Conservation (phyloP, 371 early-diverging fungal species). For the Mucor racemosus region DNA sequence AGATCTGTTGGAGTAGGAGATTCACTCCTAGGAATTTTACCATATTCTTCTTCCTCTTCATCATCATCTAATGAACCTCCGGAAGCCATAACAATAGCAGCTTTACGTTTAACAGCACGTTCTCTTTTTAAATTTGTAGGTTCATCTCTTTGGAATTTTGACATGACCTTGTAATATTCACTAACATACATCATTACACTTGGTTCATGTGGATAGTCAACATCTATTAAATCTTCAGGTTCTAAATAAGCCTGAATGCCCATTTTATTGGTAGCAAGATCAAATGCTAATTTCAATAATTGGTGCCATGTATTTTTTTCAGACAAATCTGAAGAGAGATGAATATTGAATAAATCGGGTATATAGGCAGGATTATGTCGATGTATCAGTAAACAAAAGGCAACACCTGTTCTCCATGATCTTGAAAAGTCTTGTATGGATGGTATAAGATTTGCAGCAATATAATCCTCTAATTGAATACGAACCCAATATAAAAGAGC, state of each 20-base stretch:
- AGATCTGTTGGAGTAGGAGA: conserved; percentile 3
- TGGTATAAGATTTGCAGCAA: conserved; percentile 59
- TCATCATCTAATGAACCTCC: conserved; percentile 21
- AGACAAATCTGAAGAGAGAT: conserved; percentile 29
- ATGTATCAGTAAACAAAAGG: conserved; percentile 75
- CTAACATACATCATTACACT: conserved; percentile 58
- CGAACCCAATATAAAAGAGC: conserved; percentile 76
- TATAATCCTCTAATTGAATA: conserved; percentile 66
- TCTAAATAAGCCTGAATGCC: conserved; percentile 48
- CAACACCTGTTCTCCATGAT: conserved; percentile 76
- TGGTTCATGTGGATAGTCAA: conserved; percentile 54
- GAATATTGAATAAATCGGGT: conserved; percentile 58
- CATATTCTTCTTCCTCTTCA: conserved; percentile 1
- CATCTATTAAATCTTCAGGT: conserved; percentile 53
- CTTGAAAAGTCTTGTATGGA: conserved; percentile 70
- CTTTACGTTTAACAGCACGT: conserved; percentile 31
- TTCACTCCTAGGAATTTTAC: not conserved
- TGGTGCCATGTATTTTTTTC: conserved; percentile 44
- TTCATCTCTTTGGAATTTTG: conserved; percentile 31
- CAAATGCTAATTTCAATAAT: conserved; percentile 42
- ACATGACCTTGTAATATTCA: conserved; percentile 56
- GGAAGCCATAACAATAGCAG: conserved; percentile 37
- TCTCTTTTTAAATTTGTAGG: conserved; percentile 22
- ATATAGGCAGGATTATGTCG: conserved; percentile 67
- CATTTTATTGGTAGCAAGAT: conserved; percentile 39